Conservation (phyloP, 495 filamentous ascomycete species). For the Saxophila tyrrhenica region DNA sequence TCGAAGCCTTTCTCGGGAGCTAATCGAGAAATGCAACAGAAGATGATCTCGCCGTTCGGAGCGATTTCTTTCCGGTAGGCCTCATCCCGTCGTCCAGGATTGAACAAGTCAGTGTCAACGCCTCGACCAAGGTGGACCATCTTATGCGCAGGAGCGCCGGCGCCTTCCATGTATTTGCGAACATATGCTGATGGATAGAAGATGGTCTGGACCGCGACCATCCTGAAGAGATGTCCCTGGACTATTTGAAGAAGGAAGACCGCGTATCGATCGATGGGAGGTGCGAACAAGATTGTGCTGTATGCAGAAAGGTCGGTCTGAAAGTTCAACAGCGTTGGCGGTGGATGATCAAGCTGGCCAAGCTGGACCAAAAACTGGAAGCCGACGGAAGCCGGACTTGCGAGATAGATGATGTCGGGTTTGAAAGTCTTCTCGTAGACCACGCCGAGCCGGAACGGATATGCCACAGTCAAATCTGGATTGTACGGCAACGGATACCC, state of each 20-base stretch:
- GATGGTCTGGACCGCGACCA: slow-evolving; percentile 44
- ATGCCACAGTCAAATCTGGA: slow-evolving; percentile 50
- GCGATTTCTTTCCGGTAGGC: slow-evolving; percentile 38
- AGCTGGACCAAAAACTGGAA: slow-evolving; percentile 53
- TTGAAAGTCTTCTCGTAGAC: slow-evolving; percentile 42
- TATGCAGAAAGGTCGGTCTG: slow-evolving; percentile 56
- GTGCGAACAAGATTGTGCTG: slow-evolving; percentile 48
- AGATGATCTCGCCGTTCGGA: slow-evolving; percentile 46
- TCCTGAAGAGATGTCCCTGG: slow-evolving; percentile 48
- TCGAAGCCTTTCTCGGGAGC: slow-evolving; percentile 56
- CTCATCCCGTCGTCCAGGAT: slow-evolving; percentile 37
- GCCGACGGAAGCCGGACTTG: slow-evolving; percentile 51
- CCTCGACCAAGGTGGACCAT: slow-evolving; percentile 46
- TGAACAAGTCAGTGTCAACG: slow-evolving; percentile 48
- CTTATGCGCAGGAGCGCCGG: slow-evolving; percentile 37
- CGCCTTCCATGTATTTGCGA: slow-evolving; percentile 41
- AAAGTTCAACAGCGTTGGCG: slow-evolving; percentile 49
- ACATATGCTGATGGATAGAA: slow-evolving; percentile 52
- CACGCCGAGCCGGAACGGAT: slow-evolving; percentile 46
- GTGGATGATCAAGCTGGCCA: slow-evolving; percentile 40
- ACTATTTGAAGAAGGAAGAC: slow-evolving; percentile 43
- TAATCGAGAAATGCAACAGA: slow-evolving; percentile 47
- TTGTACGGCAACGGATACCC: slow-evolving; percentile 56
- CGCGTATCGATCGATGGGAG: slow-evolving; percentile 42
- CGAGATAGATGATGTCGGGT: slow-evolving; percentile 51